These are phyloP conservation scores for Aspergillus kassunensis DNA, from an alignment of 495 filamentous ascomycete species.

Conservation along the genomic window DNA sequence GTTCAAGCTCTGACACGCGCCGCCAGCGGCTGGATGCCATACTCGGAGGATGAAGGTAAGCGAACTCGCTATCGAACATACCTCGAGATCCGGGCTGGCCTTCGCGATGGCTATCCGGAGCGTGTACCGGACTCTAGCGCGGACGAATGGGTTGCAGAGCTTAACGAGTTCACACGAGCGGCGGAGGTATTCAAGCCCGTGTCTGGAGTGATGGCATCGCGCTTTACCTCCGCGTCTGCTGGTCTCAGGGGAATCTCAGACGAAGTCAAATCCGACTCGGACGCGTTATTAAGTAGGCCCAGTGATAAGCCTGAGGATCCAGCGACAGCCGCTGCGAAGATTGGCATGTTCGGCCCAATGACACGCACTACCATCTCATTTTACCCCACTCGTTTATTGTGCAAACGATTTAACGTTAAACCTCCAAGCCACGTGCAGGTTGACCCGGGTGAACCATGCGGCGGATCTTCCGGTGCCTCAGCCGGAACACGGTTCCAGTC, in stretches of 20 bases:
- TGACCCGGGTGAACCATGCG: conserved; percentile 44
- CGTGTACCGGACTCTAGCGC: conserved; percentile 51
- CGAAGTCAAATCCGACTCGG: conserved; percentile 31
- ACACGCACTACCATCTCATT: conserved; percentile 71
- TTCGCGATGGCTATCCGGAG: conserved; percentile 56
- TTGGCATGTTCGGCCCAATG: conserved; percentile 91
- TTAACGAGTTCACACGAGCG: conserved; percentile 82
- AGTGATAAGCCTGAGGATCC: conserved; percentile 67
- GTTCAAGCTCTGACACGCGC: conserved; percentile 71
- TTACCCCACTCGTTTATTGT: conserved; percentile 77
- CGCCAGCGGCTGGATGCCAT: conserved; percentile 74
- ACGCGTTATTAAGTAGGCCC: conserved; percentile 51
- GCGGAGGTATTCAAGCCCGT: conserved; percentile 92
- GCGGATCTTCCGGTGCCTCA: conserved; percentile 11
- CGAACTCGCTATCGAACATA: conserved; percentile 72
- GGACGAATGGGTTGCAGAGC: conserved; percentile 75
- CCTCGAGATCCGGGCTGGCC: conserved; percentile 72
- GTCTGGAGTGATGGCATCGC: conserved; percentile 83
- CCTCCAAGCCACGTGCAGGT: conserved; percentile 67
- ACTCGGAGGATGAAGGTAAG: conserved; percentile 76
- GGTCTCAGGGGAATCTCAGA: conserved; percentile 42
- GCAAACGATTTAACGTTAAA: conserved; percentile 86
- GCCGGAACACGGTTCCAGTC: conserved; percentile 32
- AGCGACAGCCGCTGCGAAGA: conserved; percentile 78
- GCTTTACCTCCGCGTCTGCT: conserved; percentile 74